Evolutionary conservation across 352 stramenopile genomes (phyloP).

Genomic region (Globisporangium takayamanum): DNA sequence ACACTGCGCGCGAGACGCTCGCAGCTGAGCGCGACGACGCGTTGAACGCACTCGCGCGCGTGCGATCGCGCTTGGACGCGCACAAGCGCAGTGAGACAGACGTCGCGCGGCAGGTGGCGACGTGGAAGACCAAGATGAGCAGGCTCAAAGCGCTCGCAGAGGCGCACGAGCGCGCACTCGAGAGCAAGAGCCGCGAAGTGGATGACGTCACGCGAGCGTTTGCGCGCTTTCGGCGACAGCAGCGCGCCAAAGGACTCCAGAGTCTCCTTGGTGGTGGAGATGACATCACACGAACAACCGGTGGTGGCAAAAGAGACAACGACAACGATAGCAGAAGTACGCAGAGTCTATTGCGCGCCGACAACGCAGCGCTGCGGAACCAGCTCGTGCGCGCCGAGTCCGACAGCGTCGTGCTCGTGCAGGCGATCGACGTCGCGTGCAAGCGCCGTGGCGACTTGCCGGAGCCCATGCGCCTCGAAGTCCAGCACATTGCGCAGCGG

Average conservation of each 20-base stretch:
- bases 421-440: slow-evolving; percentile 49
- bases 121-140: slow-evolving; percentile 51
- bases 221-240: slow-evolving; percentile 20
- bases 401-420: slow-evolving; percentile 58
- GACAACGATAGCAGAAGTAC: background rate
- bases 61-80: slow-evolving; percentile 20
- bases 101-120: slow-evolving; percentile 26
- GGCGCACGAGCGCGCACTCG: slow-evolving; percentile 32
- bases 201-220: slow-evolving; percentile 23
- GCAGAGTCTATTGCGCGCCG: slow-evolving; percentile 34
- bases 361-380: slow-evolving; percentile 46
- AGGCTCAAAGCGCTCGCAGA: slow-evolving; percentile 44
- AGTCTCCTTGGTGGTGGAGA: slow-evolving; percentile 14
- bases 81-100: slow-evolving; percentile 22
- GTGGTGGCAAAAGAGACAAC: background rate
- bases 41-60: slow-evolving; percentile 13
- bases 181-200: slow-evolving; percentile 24
- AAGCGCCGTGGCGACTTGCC: slow-evolving; percentile 50
- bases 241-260: slow-evolving; percentile 32
- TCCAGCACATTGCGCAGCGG: slow-evolving; percentile 46
- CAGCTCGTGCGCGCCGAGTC: slow-evolving; percentile 53
- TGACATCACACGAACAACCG: background rate
- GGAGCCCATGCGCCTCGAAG: slow-evolving; percentile 41
- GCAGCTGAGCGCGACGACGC: slow-evolving; percentile 20
- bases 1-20: slow-evolving; percentile 29